Evolutionary conservation across 169 alveolate genomes (phyloP), one percentile per base, ranked within the genome.

Genomic region (Eimeria sp.): DNA sequence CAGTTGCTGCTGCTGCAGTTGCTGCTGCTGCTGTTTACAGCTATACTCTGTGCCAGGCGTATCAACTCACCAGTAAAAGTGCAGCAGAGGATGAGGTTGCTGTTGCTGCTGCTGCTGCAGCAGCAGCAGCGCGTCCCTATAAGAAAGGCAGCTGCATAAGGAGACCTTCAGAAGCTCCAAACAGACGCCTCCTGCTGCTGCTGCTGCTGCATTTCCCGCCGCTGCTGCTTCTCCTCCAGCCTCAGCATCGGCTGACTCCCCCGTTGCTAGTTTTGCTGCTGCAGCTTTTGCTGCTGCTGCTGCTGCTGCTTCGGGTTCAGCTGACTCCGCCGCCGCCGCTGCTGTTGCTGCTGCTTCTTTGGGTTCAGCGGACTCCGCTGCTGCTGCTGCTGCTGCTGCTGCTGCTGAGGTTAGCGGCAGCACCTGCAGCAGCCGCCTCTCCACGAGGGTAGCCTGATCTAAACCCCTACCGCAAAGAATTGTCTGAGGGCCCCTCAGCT

Each of bases 71-170:
- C 88, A 78, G 88, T 78, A 78, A 67, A 78, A 78, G 88, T 51
- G 67, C 43, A 78, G 61, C 61, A 78, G 88, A 18, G 61, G 67
- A n/a, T 78, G 88, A 40, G 88, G 88, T n/a, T 78, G 88, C 65
- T 78, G 88, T 67, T 78, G 88, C 88, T 78, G 88, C 88, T 78
- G 88, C 88, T 78, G 67, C 88, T 78, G 67, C 88, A 78, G 88
- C 88, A 78, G 88, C 88, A 43, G 88, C 67, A 43, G 65, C 61
- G 88, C 88, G 49, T 78, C 88, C 10, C 43, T 22, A 18, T 78
- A 78, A 0, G 88, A 45, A 18, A 78, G 88, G 40, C 88, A 51
- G 88, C 67, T 43, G 88, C 88, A 78, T 40, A 78, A 43, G 7
- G 57, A 78, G 20, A 78, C 67, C 45, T 22, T n/a, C 88, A 78